Evolutionary conservation across 371 early-diverging fungal genomes (phyloP).

Genomic region (Mucor indicus): DNA sequence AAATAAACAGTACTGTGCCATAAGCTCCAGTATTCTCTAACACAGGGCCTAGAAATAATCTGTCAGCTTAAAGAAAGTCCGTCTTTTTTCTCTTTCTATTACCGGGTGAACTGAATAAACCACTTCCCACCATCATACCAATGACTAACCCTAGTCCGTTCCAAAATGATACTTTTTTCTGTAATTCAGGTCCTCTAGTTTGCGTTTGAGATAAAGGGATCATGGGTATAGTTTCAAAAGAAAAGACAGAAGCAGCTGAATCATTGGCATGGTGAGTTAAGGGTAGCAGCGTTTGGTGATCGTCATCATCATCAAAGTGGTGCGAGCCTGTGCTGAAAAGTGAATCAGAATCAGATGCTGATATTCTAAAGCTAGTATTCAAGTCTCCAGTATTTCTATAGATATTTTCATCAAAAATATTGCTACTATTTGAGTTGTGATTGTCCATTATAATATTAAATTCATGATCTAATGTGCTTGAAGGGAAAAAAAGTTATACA

Average conservation of each 20-base stretch:
- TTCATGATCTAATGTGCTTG: no score
- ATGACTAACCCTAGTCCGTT: slow-evolving; percentile 72
- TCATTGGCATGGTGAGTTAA: slow-evolving; percentile 31
- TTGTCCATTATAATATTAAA: no score
- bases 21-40: slow-evolving; percentile 61
- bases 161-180: slow-evolving; percentile 65
- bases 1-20: slow-evolving; percentile 74
- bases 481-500: no score
- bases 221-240: slow-evolving; percentile 59
- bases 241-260: slow-evolving; percentile 37
- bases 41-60: slow-evolving; percentile 52
- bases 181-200: slow-evolving; percentile 52
- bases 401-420: no score
- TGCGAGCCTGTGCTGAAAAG: slow-evolving; percentile 26
- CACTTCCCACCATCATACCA: slow-evolving; percentile 86
- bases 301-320: slow-evolving; percentile 31
- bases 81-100: not conserved
- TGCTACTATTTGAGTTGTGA: no score
- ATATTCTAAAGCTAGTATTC: slow-evolving; percentile 1
- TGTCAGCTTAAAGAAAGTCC: slow-evolving; percentile 11
- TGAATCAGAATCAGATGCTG: slow-evolving; percentile 25
- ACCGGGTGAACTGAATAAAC: slow-evolving; percentile 83
- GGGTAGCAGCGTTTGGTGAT: slow-evolving; percentile 36
- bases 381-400: not conserved
- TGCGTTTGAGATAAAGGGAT: slow-evolving; percentile 49